phyloP scores from a whole-genome alignment of 441 rosid genomes.

The Arabidopsis hybrid region DNA sequence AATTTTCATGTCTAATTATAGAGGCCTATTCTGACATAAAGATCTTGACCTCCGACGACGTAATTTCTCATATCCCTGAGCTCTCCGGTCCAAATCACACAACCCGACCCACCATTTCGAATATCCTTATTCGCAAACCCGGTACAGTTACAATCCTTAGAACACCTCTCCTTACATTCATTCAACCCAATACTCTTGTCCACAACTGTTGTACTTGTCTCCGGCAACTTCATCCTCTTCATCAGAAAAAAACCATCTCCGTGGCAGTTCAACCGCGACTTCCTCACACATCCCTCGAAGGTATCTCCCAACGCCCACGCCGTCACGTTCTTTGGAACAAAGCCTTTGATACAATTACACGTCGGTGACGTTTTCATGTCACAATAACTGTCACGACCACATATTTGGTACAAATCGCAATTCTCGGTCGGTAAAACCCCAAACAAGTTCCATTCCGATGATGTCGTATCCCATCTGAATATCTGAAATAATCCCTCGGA shows the following conservation, averaged over 20 bases:
- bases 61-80: slow-evolving; percentile 57
- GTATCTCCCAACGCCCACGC: slow-evolving; percentile 68
- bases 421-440: slow-evolving; percentile 72
- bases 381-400: slow-evolving; percentile 70
- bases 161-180: slow-evolving; percentile 58
- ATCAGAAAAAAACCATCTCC: slow-evolving; percentile 55
- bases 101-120: slow-evolving; percentile 57
- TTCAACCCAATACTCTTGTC: slow-evolving; percentile 50
- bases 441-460: slow-evolving; percentile 55
- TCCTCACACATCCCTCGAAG: slow-evolving; percentile 62
- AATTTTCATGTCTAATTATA: neutral
- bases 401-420: slow-evolving; percentile 56
- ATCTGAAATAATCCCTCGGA: slow-evolving; percentile 53
- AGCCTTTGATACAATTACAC: slow-evolving; percentile 68
- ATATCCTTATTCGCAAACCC: slow-evolving; percentile 65
- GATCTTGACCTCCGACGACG: slow-evolving; percentile 51
- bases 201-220: slow-evolving; percentile 45
- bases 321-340: slow-evolving; percentile 51
- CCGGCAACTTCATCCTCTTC: slow-evolving; percentile 68
- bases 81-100: slow-evolving; percentile 63
- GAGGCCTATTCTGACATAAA: slow-evolving; percentile 49
- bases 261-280: slow-evolving; percentile 47
- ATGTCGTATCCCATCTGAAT: slow-evolving; percentile 48
- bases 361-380: slow-evolving; percentile 50
- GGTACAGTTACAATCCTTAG: slow-evolving; percentile 61